These are phyloP conservation scores for Endocalyx cinctus DNA, from an alignment of 2,329 filamentous ascomycete genomes.

Conservation along the genomic window DNA sequence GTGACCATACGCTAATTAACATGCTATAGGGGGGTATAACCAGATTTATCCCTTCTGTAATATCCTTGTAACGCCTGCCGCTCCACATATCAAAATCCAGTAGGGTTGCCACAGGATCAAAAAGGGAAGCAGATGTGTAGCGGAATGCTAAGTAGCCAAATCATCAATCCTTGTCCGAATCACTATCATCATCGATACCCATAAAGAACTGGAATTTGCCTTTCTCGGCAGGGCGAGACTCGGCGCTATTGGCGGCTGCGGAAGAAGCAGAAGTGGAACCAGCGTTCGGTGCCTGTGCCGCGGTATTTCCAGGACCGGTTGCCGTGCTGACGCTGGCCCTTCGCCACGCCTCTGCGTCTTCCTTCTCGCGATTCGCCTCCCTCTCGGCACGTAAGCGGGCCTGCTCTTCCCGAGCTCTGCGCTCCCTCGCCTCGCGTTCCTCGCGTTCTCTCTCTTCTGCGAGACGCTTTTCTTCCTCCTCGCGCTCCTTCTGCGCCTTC, in stretches of 20 bases:
- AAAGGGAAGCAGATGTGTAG: no score
- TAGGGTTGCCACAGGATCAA: no score
- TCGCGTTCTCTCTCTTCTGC: constrained; percentile 42
- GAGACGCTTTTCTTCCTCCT: constrained; percentile 44
- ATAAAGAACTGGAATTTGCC: constrained; percentile 55
- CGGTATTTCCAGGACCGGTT: constrained; percentile 1
- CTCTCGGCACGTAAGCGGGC: constrained; percentile 17
- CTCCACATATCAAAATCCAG: no score
- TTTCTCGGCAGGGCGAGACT: constrained; percentile 30
- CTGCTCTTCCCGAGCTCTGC: constrained; percentile 38
- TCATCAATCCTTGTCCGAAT: no score
- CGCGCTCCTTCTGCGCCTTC: constrained; percentile 43
- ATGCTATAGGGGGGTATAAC: no score
- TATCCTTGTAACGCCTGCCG: no score
- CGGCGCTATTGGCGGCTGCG: constrained; percentile 20
- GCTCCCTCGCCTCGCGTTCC: constrained; percentile 43
- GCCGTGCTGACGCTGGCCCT: constrained; percentile 11
- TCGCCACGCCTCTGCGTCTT: constrained; percentile 26
- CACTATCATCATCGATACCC: constrained; percentile 49
- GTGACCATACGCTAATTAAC: no score
- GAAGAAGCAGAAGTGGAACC: constrained; percentile 1
- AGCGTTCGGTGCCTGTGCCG: constrained; percentile 3
- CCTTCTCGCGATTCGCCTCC: constrained; percentile 37
- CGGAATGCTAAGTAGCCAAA: no score
- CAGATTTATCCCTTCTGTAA: no score